Evolutionary conservation across 192 early-diverging fungal species (phyloP).

Genomic region (Diversispora epigaea): DNA sequence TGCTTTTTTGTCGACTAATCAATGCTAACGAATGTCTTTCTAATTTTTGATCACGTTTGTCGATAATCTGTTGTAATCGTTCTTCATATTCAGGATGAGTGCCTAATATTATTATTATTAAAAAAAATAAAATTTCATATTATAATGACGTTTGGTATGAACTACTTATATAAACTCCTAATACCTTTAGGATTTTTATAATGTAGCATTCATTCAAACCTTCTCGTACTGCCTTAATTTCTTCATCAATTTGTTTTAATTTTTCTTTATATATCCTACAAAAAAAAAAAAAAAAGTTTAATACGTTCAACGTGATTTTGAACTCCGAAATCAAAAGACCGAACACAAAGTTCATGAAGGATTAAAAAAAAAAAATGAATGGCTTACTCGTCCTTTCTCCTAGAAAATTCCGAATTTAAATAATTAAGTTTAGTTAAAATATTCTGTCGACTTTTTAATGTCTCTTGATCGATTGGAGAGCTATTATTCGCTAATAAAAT

Average conservation of each 20-base stretch:
- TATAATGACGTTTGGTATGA: background rate
- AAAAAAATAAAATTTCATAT: slow-evolving; percentile 14
- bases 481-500: no score
- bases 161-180: background rate
- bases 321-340: background rate
- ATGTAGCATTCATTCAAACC: background rate
- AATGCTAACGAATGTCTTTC: slow-evolving; percentile 49
- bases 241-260: slow-evolving; percentile 33
- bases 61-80: slow-evolving; percentile 53
- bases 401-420: slow-evolving; percentile 51
- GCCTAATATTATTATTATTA: slow-evolving; percentile 34
- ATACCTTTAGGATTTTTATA: background rate
- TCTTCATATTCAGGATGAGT: slow-evolving; percentile 66
- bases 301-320: background rate
- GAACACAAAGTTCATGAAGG: background rate
- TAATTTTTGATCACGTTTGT: slow-evolving; percentile 55
- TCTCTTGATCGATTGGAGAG: slow-evolving; percentile 5
- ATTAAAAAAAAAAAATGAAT: background rate
- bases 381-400: slow-evolving; percentile 52
- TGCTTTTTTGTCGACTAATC: slow-evolving; percentile 63
- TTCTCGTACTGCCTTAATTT: slow-evolving; percentile 11
- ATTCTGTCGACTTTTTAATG: slow-evolving; percentile 51
- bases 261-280: slow-evolving; percentile 40
- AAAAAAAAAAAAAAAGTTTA: slow-evolving; percentile 16
- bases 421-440: slow-evolving; percentile 47